Percentiles rank a stretch among this genome's conserved stretches.
phyloP scores from a whole-genome alignment of 2,329 filamentous ascomycete genomes.

The Bertia moriformis region DNA sequence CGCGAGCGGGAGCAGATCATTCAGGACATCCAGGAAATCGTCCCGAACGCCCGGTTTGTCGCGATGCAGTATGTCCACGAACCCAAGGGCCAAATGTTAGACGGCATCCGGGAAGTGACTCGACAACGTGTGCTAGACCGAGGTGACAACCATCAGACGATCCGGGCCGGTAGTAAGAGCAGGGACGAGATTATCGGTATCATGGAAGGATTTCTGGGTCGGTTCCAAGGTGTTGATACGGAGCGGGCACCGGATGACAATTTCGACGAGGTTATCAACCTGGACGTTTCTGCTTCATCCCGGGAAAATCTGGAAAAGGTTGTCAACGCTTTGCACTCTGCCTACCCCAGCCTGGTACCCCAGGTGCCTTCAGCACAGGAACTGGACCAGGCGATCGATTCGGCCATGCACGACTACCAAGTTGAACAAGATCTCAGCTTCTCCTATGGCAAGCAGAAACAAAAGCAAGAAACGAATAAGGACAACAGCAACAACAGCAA shows the following conservation, averaged over 20 bases:
- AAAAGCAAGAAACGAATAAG: conserved; percentile 18
- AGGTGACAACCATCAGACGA: conserved; percentile 95
- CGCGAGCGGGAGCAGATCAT: conserved; percentile 83
- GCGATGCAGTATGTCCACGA: conserved; percentile 75
- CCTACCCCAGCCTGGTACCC: conserved; percentile 64
- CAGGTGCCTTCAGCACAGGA: conserved; percentile 57
- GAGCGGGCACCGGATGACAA: conserved; percentile 57
- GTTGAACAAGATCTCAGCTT: conserved; percentile 66
- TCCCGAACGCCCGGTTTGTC: conserved; percentile 57
- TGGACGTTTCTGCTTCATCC: conserved; percentile 66
- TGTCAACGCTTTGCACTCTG: conserved; percentile 54
- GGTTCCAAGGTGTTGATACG: conserved; percentile 67
- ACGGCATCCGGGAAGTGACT: conserved; percentile 61
- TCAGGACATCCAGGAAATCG: conserved; percentile 52
- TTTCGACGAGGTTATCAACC: conserved; percentile 74
- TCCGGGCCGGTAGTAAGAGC: conserved; percentile 62
- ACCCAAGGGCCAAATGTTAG: conserved; percentile 31
- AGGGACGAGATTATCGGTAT: conserved; percentile 66
- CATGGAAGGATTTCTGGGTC: conserved; percentile 83
- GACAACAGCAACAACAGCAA: conserved; percentile 5
- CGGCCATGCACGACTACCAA: conserved; percentile 56
- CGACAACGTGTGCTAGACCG: conserved; percentile 66
- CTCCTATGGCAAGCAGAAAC: conserved; percentile 20
- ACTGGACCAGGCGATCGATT: conserved; percentile 66
- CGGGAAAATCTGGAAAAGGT: conserved; percentile 73